These are phyloP conservation scores for Colletotrichum chrysophilum DNA, from an alignment of 2,329 filamentous ascomycete species.

Conservation along the genomic window DNA sequence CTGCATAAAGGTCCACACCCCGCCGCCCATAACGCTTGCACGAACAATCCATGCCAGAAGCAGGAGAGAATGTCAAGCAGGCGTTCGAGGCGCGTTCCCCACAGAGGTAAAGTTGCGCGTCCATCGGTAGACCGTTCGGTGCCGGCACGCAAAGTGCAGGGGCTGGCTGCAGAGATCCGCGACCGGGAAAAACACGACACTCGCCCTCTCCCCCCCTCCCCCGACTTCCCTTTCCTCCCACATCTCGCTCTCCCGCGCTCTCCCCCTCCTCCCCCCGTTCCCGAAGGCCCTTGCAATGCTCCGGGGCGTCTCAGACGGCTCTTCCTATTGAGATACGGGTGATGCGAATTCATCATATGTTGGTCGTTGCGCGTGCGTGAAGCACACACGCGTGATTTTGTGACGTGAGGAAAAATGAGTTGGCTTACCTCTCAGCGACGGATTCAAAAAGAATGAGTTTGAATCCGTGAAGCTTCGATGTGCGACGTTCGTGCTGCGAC, in stretches of 20 bases:
- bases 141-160: neutral
- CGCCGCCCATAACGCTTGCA: neutral
- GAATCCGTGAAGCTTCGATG: neutral
- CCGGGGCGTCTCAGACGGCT: conserved; percentile 48
- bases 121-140: neutral
- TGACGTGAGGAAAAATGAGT: neutral
- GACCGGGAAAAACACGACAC: neutral
- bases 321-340: conserved; percentile 48
- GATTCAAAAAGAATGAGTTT: neutral
- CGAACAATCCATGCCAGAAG: neutral
- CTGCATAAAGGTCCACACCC: neutral
- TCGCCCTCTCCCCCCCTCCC: neutral
- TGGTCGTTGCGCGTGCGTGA: neutral
- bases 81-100: neutral
- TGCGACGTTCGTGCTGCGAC: neutral
- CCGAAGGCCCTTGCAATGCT: neutral
- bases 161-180: conserved; percentile 25
- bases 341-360: conserved; percentile 46
- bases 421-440: neutral
- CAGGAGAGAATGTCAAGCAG: neutral
- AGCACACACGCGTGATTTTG: neutral
- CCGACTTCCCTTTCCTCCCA: neutral
- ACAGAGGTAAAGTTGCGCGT: neutral
- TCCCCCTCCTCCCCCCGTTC: neutral
- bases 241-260: neutral